Conservation (phyloP, 2,329 filamentous ascomycete species). For the Ascochyta fabae region DNA sequence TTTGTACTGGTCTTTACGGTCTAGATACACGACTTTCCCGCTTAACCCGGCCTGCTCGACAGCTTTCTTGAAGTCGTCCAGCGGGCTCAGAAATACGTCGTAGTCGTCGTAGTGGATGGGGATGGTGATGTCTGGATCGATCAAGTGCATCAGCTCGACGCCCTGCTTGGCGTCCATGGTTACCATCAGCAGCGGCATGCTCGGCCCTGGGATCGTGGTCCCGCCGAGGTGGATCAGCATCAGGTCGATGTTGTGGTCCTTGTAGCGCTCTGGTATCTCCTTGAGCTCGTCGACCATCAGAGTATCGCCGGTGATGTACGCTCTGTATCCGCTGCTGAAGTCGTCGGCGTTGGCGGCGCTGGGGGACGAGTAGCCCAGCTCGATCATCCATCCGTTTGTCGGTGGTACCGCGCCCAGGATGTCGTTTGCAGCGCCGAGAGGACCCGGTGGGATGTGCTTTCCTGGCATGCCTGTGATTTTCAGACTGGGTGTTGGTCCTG, state of each 20-base stretch:
- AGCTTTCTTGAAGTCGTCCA: constrained; percentile 65
- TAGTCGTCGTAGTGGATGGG: constrained; percentile 58
- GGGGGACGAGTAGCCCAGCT: constrained; percentile 59
- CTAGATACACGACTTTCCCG: constrained; percentile 65
- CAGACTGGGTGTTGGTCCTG: constrained; percentile 50
- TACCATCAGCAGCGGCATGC: constrained; percentile 67
- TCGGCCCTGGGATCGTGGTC: constrained; percentile 67
- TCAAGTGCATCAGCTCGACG: constrained; percentile 64
- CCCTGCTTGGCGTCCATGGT: constrained; percentile 73
- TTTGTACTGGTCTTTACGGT: constrained; percentile 63
- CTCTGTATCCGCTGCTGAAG: constrained; percentile 60
- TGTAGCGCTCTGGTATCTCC: constrained; percentile 64
- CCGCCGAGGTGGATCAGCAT: constrained; percentile 72
- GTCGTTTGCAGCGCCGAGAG: constrained; percentile 55
- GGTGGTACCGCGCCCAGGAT: constrained; percentile 63
- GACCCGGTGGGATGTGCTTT: constrained; percentile 63
- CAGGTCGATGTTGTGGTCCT: constrained; percentile 63
- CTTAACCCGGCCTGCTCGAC: constrained; percentile 60
- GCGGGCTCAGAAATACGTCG: constrained; percentile 64
- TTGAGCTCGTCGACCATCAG: constrained; percentile 67
- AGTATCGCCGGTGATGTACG: constrained; percentile 73
- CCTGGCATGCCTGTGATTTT: constrained; percentile 69
- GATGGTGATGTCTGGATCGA: constrained; percentile 67
- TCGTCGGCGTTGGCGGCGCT: constrained; percentile 12
- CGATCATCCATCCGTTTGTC: constrained; percentile 71